These are phyloP conservation scores for Rubroboletus satanas DNA, from an alignment of 768 basidiomycete genomes.

Conservation along the genomic window DNA sequence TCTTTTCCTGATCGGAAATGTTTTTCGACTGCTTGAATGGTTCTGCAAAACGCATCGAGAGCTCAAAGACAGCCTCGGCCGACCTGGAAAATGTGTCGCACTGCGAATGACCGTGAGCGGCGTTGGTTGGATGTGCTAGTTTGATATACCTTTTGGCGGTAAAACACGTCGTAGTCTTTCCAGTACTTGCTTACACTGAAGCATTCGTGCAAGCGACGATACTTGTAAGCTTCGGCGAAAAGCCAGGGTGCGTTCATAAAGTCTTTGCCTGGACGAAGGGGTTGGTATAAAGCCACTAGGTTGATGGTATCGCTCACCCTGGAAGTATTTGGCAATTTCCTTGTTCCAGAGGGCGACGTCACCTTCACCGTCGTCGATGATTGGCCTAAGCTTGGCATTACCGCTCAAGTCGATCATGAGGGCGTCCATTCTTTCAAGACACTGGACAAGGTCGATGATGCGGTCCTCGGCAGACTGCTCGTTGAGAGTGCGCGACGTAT, in stretches of 20 bases:
- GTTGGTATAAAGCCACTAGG: neutral
- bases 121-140: neutral
- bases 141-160: constrained; percentile 74
- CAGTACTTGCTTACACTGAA: constrained; percentile 90
- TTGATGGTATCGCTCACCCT: constrained; percentile 46
- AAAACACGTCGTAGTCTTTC: constrained; percentile 91
- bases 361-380: constrained; percentile 86
- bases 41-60: constrained; percentile 87
- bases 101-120: constrained; percentile 33
- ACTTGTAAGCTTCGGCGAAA: constrained; percentile 94
- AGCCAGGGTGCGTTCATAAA: constrained; percentile 97
- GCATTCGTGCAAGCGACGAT: constrained; percentile 87
- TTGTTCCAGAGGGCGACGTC: constrained; percentile 97
- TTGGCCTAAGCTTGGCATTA: constrained; percentile 80
- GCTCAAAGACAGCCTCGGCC: constrained; percentile 85
- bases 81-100: constrained; percentile 97
- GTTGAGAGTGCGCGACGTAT: constrained; percentile 84
- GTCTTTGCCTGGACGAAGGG: constrained; percentile 56
- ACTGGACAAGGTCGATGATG: constrained; percentile 78
- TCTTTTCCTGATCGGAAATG: constrained; percentile 48
- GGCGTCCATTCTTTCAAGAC: constrained; percentile 85
- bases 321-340: constrained; percentile 91
- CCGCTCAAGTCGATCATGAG: constrained; percentile 85
- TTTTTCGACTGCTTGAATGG: constrained; percentile 64
- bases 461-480: constrained; percentile 78